Base-by-base conservation (phyloP, 176 grass and related monocot species). In the Oryza coarctata region DNA sequence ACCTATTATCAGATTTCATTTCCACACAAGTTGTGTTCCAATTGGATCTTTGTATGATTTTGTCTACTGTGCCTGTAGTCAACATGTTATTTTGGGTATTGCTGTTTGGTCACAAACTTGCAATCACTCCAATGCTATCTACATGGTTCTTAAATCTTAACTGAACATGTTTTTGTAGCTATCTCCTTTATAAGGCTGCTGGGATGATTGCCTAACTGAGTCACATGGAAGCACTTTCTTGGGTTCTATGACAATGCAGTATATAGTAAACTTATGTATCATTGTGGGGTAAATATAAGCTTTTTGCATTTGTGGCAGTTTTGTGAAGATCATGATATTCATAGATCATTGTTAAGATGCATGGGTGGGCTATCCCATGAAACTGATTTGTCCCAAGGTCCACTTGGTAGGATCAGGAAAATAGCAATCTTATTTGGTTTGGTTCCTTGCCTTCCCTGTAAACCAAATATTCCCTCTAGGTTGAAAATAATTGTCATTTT, bases 161-260 rank as follows among this genome's bases (percentile, higher is more conserved):
- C 67, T 40, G 25, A 81, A 12, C 33, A 25, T 43, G 26, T 43
- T 71, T 12, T 43, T 43, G 35, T 62, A 30, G 50, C 50, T 26
- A 81, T 43, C 7, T 71, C 61, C 6, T 31, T 43, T 62, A 33
- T 60, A 70, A 41, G 1, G 18, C 80, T 82, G 28, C 33, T 39
- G 71, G 27, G 58, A 64, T 47, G 29, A 28, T 73, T 63, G 2
- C 71, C 40, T 81, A 85, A 29, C 65, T 71, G 30, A 75, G 63
- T 39, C 9, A 27, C 30, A 18, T 55, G 50, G 43, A 77, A 85
- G 22, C 25, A 25, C 22, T 22, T 32, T 35, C 33, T 72, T 55
- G 50, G 6, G 50, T 55, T 18, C 50, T 63, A 31, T 34, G 40
- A 12, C 12, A 73, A 55, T 55, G 10, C n/a, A 78, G 25, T 78